phyloP scores from a whole-genome alignment of 2,329 filamentous ascomycete species.

The Colletotrichum theobromicola region DNA sequence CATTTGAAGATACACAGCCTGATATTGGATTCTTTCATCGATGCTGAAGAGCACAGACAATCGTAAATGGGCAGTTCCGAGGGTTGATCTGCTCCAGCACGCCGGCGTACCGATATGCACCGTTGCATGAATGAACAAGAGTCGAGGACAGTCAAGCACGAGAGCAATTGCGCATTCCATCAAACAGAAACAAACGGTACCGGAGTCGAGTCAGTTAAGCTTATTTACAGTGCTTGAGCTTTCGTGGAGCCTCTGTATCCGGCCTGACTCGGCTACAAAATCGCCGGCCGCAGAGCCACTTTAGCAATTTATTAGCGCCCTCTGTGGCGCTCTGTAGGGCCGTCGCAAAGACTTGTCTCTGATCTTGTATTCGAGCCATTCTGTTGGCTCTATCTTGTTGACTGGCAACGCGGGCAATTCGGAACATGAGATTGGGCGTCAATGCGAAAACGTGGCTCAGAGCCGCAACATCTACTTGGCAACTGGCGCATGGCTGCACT shows the following conservation, averaged over 20 bases:
- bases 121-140: background rate
- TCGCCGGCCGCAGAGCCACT: background rate
- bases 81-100: background rate
- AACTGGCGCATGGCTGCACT: background rate
- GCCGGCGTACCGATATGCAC: fast-evolving
- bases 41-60: background rate
- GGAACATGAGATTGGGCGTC: background rate
- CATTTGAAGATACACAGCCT: background rate
- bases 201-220: background rate
- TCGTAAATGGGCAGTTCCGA: background rate
- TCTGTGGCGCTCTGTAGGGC: background rate
- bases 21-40: background rate
- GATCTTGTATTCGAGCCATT: background rate
- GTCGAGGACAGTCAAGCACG: background rate
- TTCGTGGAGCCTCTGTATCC: background rate
- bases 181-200: background rate
- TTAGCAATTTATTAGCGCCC: background rate
- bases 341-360: background rate
- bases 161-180: too few relatives aligned
- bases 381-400: background rate
- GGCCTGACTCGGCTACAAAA: background rate
- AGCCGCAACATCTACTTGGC: background rate
- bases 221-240: background rate
- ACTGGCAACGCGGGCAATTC: background rate
- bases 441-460: background rate